Evolutionary conservation across 768 basidiomycete genomes (phyloP).

Genomic region (Rhodotorula babjevae): DNA sequence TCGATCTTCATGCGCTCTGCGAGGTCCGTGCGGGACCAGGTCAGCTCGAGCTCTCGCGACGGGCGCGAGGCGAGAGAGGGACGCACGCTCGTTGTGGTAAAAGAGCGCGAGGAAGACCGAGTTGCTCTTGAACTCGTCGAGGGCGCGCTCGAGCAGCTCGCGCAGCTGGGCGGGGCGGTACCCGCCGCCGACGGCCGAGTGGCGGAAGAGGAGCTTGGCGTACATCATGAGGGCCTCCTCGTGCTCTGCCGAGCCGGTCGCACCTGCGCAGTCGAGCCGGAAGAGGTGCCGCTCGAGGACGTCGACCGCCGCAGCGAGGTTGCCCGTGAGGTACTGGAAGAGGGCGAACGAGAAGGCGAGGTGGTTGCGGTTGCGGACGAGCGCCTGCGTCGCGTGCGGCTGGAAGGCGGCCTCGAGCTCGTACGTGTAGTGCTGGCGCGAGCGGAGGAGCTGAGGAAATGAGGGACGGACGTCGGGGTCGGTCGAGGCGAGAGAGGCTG

Average conservation of each 20-base stretch:
- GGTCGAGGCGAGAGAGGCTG: conserved; percentile 3
- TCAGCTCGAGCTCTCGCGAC: background rate
- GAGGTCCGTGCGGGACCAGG: background rate
- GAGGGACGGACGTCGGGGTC: conserved; percentile 1
- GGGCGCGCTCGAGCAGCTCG: conserved; percentile 45
- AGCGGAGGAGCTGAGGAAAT: conserved; percentile 18
- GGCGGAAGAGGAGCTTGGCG: conserved; percentile 44
- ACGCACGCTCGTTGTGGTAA: conserved; percentile 44
- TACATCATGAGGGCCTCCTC: conserved; percentile 46
- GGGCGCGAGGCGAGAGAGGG: background rate
- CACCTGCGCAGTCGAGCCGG: conserved; percentile 24
- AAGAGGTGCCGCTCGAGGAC: conserved; percentile 39
- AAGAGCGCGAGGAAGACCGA: conserved; percentile 47
- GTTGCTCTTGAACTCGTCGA: conserved; percentile 47
- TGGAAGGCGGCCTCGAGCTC: conserved; percentile 23
- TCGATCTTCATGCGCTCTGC: conserved; percentile 44
- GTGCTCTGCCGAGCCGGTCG: conserved; percentile 37
- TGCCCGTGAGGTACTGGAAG: conserved; percentile 40
- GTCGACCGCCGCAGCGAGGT: conserved; percentile 40
- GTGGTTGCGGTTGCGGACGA: conserved; percentile 28
- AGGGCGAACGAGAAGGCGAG: conserved; percentile 40
- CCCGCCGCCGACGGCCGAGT: conserved; percentile 32
- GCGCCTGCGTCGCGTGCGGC: conserved; percentile 17
- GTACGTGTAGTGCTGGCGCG: conserved; percentile 27
- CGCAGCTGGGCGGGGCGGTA: conserved; percentile 44